phyloP scores from a whole-genome alignment of 2,329 filamentous ascomycete species.

The Penicillium sp. region DNA sequence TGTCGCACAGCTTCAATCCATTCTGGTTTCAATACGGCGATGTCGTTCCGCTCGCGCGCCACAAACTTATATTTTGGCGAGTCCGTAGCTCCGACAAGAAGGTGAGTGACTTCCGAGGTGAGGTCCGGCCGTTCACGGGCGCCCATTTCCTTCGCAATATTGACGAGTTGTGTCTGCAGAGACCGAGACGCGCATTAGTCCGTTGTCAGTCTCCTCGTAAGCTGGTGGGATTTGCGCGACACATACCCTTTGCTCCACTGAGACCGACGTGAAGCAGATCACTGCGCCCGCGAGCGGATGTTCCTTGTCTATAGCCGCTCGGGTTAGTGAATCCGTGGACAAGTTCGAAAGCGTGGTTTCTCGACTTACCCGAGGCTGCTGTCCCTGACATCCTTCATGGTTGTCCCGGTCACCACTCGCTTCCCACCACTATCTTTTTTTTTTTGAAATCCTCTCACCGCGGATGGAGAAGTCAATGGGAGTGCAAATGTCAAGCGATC shows the following conservation, averaged over 20 bases:
- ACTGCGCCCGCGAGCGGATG: slow-evolving; percentile 68
- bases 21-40: slow-evolving; percentile 74
- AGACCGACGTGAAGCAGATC: slow-evolving; percentile 83
- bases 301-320: slow-evolving; percentile 49
- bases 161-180: slow-evolving; percentile 40
- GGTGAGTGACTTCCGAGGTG: slow-evolving; percentile 92
- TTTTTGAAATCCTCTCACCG: slow-evolving; percentile 1
- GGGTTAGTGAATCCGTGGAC: slow-evolving; percentile 18
- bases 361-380: slow-evolving; percentile 33
- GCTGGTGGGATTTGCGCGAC: not conserved
- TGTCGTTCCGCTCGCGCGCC: slow-evolving; percentile 80
- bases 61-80: slow-evolving; percentile 96
- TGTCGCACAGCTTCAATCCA: slow-evolving; percentile 81
- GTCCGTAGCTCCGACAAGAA: slow-evolving; percentile 83
- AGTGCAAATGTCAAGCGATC: slow-evolving; percentile 7
- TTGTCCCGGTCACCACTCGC: slow-evolving; percentile 6
- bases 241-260: slow-evolving; percentile 72
- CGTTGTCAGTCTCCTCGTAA: slow-evolving; percentile 2
- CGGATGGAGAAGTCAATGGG: slow-evolving; percentile 1
- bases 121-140: slow-evolving; percentile 85
- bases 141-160: slow-evolving; percentile 70
- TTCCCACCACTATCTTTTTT: not conserved
- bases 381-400: slow-evolving; percentile 45
- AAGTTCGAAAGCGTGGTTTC: not conserved
- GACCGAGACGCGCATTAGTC: slow-evolving; percentile 8